A percentile compares a stretch with the other conserved stretches of the same genome.
phyloP scores from a whole-genome alignment of 129 eudicot genomes.

The Oenanthe sinensis region DNA sequence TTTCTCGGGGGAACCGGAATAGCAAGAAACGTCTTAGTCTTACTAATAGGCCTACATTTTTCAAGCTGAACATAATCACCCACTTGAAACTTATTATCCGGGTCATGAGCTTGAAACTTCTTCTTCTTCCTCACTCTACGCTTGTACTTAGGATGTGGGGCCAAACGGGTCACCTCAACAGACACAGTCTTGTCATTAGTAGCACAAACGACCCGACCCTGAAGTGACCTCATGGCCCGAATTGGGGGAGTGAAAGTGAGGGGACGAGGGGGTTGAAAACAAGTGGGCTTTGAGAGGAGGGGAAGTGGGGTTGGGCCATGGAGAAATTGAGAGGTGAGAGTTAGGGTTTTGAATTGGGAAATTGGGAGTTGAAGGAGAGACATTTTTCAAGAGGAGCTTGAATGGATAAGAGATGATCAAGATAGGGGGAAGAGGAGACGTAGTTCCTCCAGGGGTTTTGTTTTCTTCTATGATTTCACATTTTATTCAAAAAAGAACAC shows the following conservation, averaged over 20 bases:
- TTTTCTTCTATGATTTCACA: background rate
- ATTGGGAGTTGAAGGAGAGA: constrained; percentile 46
- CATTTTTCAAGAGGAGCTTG: constrained; percentile 24
- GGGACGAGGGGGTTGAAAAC: constrained; percentile 18
- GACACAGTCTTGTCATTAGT: constrained; percentile 79
- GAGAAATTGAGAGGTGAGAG: constrained; percentile 60
- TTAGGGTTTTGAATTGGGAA: constrained; percentile 64
- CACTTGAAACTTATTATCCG: constrained; percentile 55
- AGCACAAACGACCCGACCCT: constrained; percentile 74
- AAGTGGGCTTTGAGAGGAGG: constrained; percentile 35
- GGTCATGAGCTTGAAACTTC: constrained; percentile 96
- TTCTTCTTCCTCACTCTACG: constrained; percentile 73
- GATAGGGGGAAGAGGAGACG: background rate
- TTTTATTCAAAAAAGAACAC: too few species aligned
- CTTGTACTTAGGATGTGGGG: constrained; percentile 93
- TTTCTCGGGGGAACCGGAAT: constrained; percentile 43
- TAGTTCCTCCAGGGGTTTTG: background rate
- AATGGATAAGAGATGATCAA: constrained; percentile 9
- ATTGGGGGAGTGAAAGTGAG: constrained; percentile 33
- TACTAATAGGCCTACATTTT: constrained; percentile 74
- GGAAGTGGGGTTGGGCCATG: constrained; percentile 49
- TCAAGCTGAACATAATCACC: constrained; percentile 87
- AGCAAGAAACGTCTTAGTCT: constrained; percentile 70
- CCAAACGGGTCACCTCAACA: constrained; percentile 77
- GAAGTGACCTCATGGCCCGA: constrained; percentile 61